Base-by-base conservation (phyloP, 208 protist genomes). In the Tetramitus jugosus region DNA sequence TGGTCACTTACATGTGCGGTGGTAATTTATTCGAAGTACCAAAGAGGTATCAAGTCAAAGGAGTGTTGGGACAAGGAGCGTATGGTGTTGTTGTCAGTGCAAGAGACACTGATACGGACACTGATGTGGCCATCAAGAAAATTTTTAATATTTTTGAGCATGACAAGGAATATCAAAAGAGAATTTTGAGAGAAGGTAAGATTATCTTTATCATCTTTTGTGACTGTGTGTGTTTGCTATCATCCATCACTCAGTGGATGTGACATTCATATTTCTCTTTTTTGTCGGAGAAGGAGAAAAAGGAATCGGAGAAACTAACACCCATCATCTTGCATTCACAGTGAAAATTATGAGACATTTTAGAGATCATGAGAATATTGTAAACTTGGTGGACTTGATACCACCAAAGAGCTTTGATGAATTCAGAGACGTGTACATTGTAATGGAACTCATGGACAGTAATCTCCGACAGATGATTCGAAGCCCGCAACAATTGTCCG, bases 361-460 rank as follows among this genome's bases (percentile, higher is more conserved):
- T 33, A 37, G 33, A 69, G 39, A 37, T 37, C 65, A 71, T 49
- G 65, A 71, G 23, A 71, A 71, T 71, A 71, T 71, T 33, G 40
- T 71, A 26, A 17, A 49, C 26, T 71, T 71, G 39, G 49, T 49
- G 31, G 65, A 71, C 31, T 45, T 71, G 26, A 26, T 49, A 20
- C n/a, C 49, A 13, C 65, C 65, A n/a, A 26, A 20, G 35, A 29
- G 20, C 20, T 17, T 35, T 37, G 35, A 71, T 49, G 40, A 42
- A 33, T 49, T 71, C 76, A 87, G 90, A 31, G 56, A 82, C 39
- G 76, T 90, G 23, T 90, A 77, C 67, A 80, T 90, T 75, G 81
- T 81, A 53, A 89, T 88, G 80, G 87, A 90, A 39, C 86, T 82
- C 40, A 65, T 84, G 46, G 84, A 86, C 39, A 60, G 81, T 60